Conservation (phyloP, 2,329 filamentous ascomycete genomes). For the Didymella segeticola region DNA sequence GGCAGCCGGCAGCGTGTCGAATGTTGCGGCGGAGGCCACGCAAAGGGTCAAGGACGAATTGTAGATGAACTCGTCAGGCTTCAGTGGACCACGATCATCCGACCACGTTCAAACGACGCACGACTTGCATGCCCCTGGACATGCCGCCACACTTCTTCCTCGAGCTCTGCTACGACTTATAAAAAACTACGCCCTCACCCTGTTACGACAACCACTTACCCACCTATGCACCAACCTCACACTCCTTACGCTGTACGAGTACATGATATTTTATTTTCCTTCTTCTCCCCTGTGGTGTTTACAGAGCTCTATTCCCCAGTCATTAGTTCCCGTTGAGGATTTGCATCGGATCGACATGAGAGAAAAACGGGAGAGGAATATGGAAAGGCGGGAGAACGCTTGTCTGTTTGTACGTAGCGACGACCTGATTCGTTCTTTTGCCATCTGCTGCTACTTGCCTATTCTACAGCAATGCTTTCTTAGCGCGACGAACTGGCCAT, state of each 20-base stretch:
- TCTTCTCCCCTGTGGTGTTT: not conserved
- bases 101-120: not conserved
- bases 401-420: slow-evolving; percentile 9
- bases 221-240: slow-evolving; percentile 16
- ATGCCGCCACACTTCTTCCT: not conserved
- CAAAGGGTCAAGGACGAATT: slow-evolving; percentile 61
- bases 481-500: slow-evolving; percentile 15
- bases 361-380: too few species aligned
- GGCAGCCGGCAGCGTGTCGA: slow-evolving; percentile 54
- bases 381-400: slow-evolving; percentile 3
- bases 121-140: not conserved
- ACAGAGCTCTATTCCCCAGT: slow-evolving; percentile 12
- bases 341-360: slow-evolving; percentile 5
- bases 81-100: too few species aligned
- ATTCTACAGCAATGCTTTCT: slow-evolving; percentile 6
- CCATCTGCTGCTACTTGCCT: too few species aligned
- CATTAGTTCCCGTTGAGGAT: slow-evolving; percentile 1
- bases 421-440: slow-evolving; percentile 10
- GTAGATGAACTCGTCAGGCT: slow-evolving; percentile 36
- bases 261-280: too few species aligned
- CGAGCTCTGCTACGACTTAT: not conserved
- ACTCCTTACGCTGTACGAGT: slow-evolving; percentile 21
- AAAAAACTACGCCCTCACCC: slow-evolving; percentile 11
- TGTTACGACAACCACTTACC: slow-evolving; percentile 1
- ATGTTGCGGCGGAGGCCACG: slow-evolving; percentile 49